Conservation (phyloP, 1,139 yeast species). For the Lodderomyces orthopsilosis region DNA sequence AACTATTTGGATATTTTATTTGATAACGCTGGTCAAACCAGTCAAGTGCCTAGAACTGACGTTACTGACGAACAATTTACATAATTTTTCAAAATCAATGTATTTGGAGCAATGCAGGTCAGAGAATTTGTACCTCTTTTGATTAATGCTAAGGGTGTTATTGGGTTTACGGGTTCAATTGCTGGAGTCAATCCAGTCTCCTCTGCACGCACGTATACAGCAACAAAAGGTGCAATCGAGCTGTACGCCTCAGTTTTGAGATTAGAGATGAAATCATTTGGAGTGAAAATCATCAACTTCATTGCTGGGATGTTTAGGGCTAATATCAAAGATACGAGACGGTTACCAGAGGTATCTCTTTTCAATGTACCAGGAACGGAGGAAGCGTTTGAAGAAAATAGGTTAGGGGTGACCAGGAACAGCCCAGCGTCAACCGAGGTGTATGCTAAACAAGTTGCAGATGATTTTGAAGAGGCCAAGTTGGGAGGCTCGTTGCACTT, state of each 20-base stretch:
- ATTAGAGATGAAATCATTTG: slow-evolving; percentile 69
- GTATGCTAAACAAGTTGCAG: slow-evolving; percentile 55
- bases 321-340: slow-evolving; percentile 51
- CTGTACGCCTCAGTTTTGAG: slow-evolving; percentile 62
- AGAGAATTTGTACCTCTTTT: slow-evolving; percentile 57
- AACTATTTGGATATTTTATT: slow-evolving; percentile 41
- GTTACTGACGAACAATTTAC: slow-evolving; percentile 55
- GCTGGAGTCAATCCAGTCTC: slow-evolving; percentile 71
- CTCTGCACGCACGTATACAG: slow-evolving; percentile 61
- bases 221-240: slow-evolving; percentile 74
- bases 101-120: slow-evolving; percentile 64
- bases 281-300: slow-evolving; percentile 56
- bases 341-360: slow-evolving; percentile 54
- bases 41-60: slow-evolving; percentile 70
- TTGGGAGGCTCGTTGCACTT: slow-evolving; percentile 41
- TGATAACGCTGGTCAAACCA: slow-evolving; percentile 65
- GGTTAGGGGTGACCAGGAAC: slow-evolving; percentile 58
- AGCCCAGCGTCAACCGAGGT: slow-evolving; percentile 56
- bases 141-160: slow-evolving; percentile 66
- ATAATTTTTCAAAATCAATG: slow-evolving; percentile 65
- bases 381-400: slow-evolving; percentile 50
- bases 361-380: slow-evolving; percentile 51
- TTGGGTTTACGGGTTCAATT: slow-evolving; percentile 74
- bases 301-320: slow-evolving; percentile 60
- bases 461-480: slow-evolving; percentile 42